Conservation (phyloP, 306 rosid species). For the Malus sieversii region DNA sequence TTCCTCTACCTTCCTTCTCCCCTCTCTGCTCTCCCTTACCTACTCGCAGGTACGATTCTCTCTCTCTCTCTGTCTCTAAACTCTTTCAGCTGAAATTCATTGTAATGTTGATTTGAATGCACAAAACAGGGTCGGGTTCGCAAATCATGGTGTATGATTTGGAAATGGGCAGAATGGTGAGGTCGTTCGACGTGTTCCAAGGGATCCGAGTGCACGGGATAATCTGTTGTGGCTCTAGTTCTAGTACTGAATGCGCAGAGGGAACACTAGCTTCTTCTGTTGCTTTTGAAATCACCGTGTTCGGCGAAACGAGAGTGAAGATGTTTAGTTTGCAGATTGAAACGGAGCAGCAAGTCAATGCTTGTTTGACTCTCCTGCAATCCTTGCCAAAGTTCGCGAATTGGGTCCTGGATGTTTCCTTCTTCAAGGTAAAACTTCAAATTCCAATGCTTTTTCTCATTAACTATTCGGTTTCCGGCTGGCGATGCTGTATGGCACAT, state of each 20-base stretch:
- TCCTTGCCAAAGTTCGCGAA: conserved; percentile 57
- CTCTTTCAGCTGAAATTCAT: not conserved
- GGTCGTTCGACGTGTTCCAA: conserved; percentile 54
- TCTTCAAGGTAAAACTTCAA: conserved; percentile 47
- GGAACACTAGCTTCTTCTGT: not conserved
- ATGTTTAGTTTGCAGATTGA: conserved; percentile 38
- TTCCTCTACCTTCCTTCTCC: conserved; percentile 56
- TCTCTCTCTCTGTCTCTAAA: not conserved
- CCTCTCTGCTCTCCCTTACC: conserved; percentile 52
- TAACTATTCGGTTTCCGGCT: too few species aligned
- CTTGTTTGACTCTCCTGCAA: conserved; percentile 30
- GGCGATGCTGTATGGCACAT: too few species aligned
- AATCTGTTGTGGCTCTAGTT: conserved; percentile 15
- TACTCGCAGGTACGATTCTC: conserved; percentile 46
- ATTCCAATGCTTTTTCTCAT: too few species aligned
- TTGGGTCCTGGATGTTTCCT: conserved; percentile 89
- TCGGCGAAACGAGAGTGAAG: conserved; percentile 74
- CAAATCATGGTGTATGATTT: conserved; percentile 54
- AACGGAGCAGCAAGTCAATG: conserved; percentile 9
- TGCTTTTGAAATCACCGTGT: conserved; percentile 39
- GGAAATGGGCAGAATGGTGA: conserved; percentile 35
- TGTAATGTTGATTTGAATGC: not conserved
- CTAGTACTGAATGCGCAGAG: not conserved
- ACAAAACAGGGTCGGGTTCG: conserved; percentile 65
- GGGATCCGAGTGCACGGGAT: conserved; percentile 93